A percentile compares a stretch with the other conserved stretches of the same genome.
Evolutionary conservation across 78 protist species (phyloP).

Genomic region (Emiliania huxleyi): DNA sequence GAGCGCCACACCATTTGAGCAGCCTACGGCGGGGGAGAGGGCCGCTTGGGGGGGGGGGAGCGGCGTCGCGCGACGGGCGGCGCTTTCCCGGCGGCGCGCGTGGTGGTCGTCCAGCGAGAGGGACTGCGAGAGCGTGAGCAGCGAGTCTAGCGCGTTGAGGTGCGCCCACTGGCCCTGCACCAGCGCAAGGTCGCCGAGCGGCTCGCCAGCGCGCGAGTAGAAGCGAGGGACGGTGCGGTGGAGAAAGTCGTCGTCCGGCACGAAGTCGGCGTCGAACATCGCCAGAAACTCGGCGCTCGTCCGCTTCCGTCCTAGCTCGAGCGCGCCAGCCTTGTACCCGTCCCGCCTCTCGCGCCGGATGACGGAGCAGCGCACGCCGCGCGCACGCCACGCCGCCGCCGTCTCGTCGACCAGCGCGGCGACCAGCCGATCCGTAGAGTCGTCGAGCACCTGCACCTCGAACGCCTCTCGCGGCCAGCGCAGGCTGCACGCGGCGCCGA

Average conservation of each 20-base stretch:
- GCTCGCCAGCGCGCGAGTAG: not conserved
- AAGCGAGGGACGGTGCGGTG: not conserved
- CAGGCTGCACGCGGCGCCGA: not conserved
- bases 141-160: not conserved
- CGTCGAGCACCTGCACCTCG: conserved; percentile 5
- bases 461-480: not conserved
- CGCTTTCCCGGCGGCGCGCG: too few species aligned
- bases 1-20: not conserved
- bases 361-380: not conserved
- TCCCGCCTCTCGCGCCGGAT: not conserved
- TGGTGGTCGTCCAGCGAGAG: not conserved
- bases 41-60: too few species aligned
- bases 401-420: not conserved
- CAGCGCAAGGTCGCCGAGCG: not conserved
- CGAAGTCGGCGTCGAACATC: not conserved
- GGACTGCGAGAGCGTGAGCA: not conserved
- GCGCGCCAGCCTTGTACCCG: not conserved
- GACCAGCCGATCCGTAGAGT: not conserved
- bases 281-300: not conserved
- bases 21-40: too few species aligned
- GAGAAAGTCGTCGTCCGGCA: not conserved
- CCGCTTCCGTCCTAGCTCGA: not conserved
- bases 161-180: not conserved
- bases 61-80: too few species aligned
- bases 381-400: not conserved